Percentiles rank a stretch among this genome's conserved stretches.
These are phyloP conservation scores for Schizonepeta tenuifolia DNA, from an alignment of 257 asterid genomes.

Conservation along the genomic window DNA sequence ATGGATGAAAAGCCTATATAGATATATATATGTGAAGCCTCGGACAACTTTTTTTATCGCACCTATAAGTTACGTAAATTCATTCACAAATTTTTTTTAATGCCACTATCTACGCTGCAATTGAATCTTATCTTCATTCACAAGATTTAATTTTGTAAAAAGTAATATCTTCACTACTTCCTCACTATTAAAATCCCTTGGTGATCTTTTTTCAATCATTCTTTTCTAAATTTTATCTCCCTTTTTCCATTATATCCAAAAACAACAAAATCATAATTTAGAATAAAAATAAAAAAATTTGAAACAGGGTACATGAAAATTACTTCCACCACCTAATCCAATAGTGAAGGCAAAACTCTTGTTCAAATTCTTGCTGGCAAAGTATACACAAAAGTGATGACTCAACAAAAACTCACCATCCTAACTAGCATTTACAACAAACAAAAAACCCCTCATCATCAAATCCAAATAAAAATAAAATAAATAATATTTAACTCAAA, in stretches of 20 bases:
- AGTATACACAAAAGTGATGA: constrained; percentile 29
- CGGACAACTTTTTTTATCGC: too few relatives aligned
- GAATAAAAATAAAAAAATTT: neutral
- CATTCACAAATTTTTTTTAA: too few relatives aligned
- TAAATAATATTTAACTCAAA: neutral
- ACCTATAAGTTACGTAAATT: too few relatives aligned
- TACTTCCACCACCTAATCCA: constrained; percentile 23
- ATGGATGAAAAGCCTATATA: too few relatives aligned
- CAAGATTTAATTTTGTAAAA: too few relatives aligned
- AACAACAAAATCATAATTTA: too few relatives aligned
- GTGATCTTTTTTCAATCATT: neutral
- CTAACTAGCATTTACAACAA: constrained; percentile 45
- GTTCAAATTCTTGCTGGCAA: constrained; percentile 24
- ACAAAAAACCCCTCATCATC: constrained; percentile 21
- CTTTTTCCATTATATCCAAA: neutral
- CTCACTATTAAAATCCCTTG: too few relatives aligned
- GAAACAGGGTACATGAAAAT: neutral
- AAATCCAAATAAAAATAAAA: neutral
- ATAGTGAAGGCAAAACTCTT: constrained; percentile 22
- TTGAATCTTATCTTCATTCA: too few relatives aligned
- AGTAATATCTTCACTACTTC: too few relatives aligned
- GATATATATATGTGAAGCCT: too few relatives aligned
- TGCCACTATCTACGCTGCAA: too few relatives aligned
- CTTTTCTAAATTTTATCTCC: neutral
- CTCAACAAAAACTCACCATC: constrained; percentile 35